A percentile compares a stretch with the other conserved stretches of the same genome.
Conservation (phyloP, 345 rosid genomes). For the Anastatica hierochuntica region DNA sequence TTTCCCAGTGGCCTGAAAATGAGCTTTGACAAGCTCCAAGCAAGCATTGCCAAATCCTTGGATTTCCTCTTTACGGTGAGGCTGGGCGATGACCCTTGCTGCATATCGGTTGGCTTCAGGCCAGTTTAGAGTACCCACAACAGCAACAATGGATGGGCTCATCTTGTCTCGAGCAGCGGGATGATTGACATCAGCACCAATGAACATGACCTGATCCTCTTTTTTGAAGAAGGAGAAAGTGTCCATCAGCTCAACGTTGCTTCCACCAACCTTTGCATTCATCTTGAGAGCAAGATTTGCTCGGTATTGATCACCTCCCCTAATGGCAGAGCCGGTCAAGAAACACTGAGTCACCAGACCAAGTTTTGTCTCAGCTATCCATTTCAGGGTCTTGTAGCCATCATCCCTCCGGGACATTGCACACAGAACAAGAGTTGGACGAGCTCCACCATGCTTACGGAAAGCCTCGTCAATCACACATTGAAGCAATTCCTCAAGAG, state of each 20-base stretch:
- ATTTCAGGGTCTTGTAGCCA: constrained; percentile 78
- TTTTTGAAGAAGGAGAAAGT: constrained; percentile 36
- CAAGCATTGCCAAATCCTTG: constrained; percentile 54
- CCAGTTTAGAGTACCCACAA: constrained; percentile 79
- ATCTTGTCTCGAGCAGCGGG: constrained; percentile 42
- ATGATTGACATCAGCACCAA: constrained; percentile 94
- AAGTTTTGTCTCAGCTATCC: constrained; percentile 69
- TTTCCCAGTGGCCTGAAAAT: constrained; percentile 35
- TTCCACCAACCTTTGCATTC: constrained; percentile 96
- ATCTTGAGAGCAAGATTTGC: constrained; percentile 77
- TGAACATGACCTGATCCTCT: constrained; percentile 55
- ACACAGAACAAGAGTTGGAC: constrained; percentile 51
- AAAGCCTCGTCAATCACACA: constrained; percentile 24
- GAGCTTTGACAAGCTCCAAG: constrained; percentile 50
- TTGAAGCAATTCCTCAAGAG: constrained; percentile 36
- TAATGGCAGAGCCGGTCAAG: constrained; percentile 35
- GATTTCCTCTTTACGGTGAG: constrained; percentile 57
- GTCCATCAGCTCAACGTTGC: constrained; percentile 63
- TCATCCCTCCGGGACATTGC: constrained; percentile 52
- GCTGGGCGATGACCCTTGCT: constrained; percentile 57
- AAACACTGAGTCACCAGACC: constrained; percentile 88
- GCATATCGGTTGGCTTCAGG: constrained; percentile 80
- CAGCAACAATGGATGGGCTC: constrained; percentile 81
- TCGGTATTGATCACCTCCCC: constrained; percentile 47
- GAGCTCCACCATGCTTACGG: constrained; percentile 18